Base-by-base conservation (phyloP, 768 basidiomycete genomes). In the Porpolomopsis calyptriformis region DNA sequence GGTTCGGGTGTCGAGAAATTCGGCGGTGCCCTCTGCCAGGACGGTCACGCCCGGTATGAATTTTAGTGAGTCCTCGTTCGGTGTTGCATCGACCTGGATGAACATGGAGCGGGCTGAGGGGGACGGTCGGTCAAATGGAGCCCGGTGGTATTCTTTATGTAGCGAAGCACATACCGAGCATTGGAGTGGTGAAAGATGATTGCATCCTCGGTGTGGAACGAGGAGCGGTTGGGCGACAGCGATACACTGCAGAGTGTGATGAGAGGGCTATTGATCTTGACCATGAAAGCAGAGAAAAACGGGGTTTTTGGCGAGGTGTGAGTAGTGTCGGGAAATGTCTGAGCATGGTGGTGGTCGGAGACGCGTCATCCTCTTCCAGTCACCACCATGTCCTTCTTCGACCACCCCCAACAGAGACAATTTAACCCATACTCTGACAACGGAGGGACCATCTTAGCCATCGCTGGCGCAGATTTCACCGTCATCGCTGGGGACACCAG, bases 401-500 rank as follows among this genome's bases (percentile, higher is more conserved):
- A 31, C 29, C 20, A 47, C 66, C 66, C 29, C 25, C 74, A 77
- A 47, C 73, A 81, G 54, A 68, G 77, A 38, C 70, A 72, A 34
- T 93, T 94, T 69, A 82, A 88, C 58, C 91, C 91, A 0, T 94
- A 96, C 76, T 73, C 81, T 2, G 80, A 90, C 55, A 97, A 97
- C 55, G 94, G 94, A 24, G 94, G 96, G 22, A 92, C 93, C 16
- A 94, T 97, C 66, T 80, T 99, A 56, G 88, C 88, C 58, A 88
- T 98, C 60, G 90, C 93, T 4, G 96, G 94, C 44, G 76, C 79
- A 37, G 87, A 92, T 63, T 98, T 98, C 63, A 77, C 77, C 49
- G 91, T 98, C 60, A 86, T 97, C 57, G 93, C 96, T 4, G 89
- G 92, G 43, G 94, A 99, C 66, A 99, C 94, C 36, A 72, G 94